Base-by-base conservation (phyloP, 192 early-diverging fungal genomes). In the Oehlia diaphana region DNA sequence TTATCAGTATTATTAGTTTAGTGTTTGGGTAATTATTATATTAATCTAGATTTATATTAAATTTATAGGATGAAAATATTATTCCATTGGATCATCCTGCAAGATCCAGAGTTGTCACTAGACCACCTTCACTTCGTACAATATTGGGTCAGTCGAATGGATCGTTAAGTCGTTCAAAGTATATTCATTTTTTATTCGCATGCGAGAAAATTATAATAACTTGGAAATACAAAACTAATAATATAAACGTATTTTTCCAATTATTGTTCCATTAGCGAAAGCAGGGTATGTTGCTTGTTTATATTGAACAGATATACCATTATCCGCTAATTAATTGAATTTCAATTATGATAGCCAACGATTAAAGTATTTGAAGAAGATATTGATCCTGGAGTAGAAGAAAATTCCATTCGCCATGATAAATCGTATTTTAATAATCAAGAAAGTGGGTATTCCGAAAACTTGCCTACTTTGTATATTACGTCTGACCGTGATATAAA, bases 361-460 rank as follows among this genome's bases (percentile, higher is more conserved):
- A 93, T 94, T 35, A 92, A 93, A 72, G 92, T 86, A 19, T 93
- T 88, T 50, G 91, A 92, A 50, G 93, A 94, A 75, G 89, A 91
- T 64, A 85, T 93, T 53, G 92, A 92, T 77, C 71, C 92, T 82
- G 91, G 89, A 21, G 85, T 84, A 23, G 90, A 90, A 6, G 83
- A 86, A 19, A 80, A 68, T 4, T 49, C 63, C 14, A 47, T 50
- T 19, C 77, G 72, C 12, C 31, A 72, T 49, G 53, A 47, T 37
- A 49, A 35, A 14, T 23, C 33, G 21, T 63, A 78, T 66, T 76
- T 69, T 67, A 58, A 58, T 19, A 58, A 58, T 58, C 50, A 58
- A 58, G 50, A 85, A 82, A 42, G 73, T 16, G 9, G 76, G 62
- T 9, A 83, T 79, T 37, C 39, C 67, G 35, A 77, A 69, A 69